phyloP scores from a whole-genome alignment of 2,329 filamentous ascomycete species.

The Xylaria sp. region DNA sequence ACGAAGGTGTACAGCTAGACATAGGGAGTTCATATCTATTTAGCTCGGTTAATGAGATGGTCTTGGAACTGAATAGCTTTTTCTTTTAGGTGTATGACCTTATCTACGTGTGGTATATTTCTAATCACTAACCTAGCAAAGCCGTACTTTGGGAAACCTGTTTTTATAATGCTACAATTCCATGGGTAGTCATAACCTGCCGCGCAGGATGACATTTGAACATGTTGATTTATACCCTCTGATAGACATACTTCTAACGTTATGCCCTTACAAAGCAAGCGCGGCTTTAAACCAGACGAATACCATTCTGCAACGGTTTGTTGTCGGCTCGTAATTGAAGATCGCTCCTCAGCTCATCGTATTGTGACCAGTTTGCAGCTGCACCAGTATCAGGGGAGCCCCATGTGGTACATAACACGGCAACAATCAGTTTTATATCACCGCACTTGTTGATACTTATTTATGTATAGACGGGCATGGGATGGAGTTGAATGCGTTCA shows the following conservation, averaged over 20 bases:
- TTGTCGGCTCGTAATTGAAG: background rate
- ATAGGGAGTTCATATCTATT: constrained; percentile 27
- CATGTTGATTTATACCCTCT: background rate
- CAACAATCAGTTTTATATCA: background rate
- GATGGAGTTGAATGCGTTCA: background rate
- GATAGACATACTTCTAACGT: background rate
- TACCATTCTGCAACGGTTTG: background rate
- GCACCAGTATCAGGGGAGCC: background rate
- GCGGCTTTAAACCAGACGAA: background rate
- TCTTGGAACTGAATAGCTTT: constrained; percentile 19
- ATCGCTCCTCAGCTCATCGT: background rate
- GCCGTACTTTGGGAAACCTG: background rate
- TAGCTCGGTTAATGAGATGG: constrained; percentile 25
- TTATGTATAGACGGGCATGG: background rate
- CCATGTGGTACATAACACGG: background rate
- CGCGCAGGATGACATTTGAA: background rate
- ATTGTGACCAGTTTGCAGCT: background rate
- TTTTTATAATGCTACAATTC: no score
- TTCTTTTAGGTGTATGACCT: background rate
- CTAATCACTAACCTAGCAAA: background rate
- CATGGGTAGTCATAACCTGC: background rate
- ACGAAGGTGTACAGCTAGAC: constrained; percentile 17
- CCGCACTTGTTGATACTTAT: background rate
- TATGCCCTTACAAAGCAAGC: background rate
- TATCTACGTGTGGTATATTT: background rate